Base-by-base conservation (phyloP, 495 filamentous ascomycete species). In the Sporormia fimetaria region DNA sequence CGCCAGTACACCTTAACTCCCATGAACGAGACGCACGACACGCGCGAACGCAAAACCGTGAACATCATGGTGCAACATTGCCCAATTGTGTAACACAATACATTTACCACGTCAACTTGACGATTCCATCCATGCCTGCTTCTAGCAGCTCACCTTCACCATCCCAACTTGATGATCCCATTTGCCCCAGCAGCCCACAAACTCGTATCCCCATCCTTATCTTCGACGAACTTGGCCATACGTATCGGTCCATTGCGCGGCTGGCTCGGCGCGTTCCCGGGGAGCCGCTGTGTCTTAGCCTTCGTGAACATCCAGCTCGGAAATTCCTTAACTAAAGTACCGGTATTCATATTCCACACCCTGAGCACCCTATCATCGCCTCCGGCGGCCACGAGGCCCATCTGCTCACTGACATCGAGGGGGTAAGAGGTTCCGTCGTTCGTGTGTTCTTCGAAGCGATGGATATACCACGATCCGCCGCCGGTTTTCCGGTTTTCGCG, bases 341-440 rank as follows among this genome's bases (percentile, higher is more conserved):
- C 54, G 1, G 49, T 57, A 11, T 32, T 26, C 23, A 57, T 26
- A 14, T 41, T 57, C 25, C 43, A 57, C 1, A 59, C 11, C 1
- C 29, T 26, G 0, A 57, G 20, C 15, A 12, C 21, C 1, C 22
- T 33, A 17, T 44, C 29, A 1, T 48, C 39, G 8, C 55, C 45
- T 9, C 35, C 57, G 3, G 54, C 60, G 21, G 60, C 60, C 9
- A 59, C 35, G 2, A 63, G 21, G 15, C 54, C 55, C 2, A 48
- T 23, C 0, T 55, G 31, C 1, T 41, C 6, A 32, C 49, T 27
- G n/a, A 58, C 40, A 18, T 57, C 58, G 26, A 61, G 21, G 31
- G 21, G 30, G 6, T 10, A 21, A 11, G 40, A 25, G 24, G 17
- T 11, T 14, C 5, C 21, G 6, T 4, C 26, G 3, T 16, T 22